Conservation (phyloP, 805 yeast species). For the Martiniozyma abietophila region DNA sequence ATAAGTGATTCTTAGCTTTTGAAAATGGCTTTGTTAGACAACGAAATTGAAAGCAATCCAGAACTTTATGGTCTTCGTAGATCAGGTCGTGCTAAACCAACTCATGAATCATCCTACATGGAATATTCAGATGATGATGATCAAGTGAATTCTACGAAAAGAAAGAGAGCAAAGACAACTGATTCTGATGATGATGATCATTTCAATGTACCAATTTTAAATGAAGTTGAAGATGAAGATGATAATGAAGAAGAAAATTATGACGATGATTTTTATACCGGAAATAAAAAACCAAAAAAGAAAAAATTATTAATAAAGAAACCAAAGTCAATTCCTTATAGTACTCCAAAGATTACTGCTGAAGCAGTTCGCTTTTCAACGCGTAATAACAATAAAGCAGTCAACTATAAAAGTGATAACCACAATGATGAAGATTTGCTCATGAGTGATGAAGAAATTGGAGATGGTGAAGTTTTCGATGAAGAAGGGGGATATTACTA, state of each 20-base stretch:
- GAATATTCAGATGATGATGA: slow-evolving; percentile 16
- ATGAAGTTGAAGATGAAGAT: slow-evolving; percentile 15
- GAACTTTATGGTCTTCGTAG: slow-evolving; percentile 79
- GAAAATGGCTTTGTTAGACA: no score
- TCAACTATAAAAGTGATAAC: slow-evolving; percentile 65
- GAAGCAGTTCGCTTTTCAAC: slow-evolving; percentile 57
- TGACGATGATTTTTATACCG: slow-evolving; percentile 25
- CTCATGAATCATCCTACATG: slow-evolving; percentile 27
- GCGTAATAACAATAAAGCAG: slow-evolving; percentile 51
- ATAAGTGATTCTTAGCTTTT: no score
- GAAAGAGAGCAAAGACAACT: slow-evolving; percentile 10
- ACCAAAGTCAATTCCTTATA: slow-evolving; percentile 12
- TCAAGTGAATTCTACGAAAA: slow-evolving; percentile 3
- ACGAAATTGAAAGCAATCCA: slow-evolving; percentile 58
- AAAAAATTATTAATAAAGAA: slow-evolving; percentile 23
- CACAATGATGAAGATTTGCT: slow-evolving; percentile 49
- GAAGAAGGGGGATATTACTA: slow-evolving; percentile 20
- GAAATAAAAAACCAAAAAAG: slow-evolving; percentile 21
- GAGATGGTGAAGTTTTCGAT: slow-evolving; percentile 15
- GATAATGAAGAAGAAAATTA: slow-evolving; percentile 25
- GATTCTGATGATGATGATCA: slow-evolving; percentile 24
- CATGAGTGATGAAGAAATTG: slow-evolving; percentile 32
- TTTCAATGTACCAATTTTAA: neutral
- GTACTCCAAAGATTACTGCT: slow-evolving; percentile 4
- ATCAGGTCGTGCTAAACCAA: slow-evolving; percentile 51